Conservation (phyloP, 805 yeast species). For the Lipomyces oligophaga region DNA sequence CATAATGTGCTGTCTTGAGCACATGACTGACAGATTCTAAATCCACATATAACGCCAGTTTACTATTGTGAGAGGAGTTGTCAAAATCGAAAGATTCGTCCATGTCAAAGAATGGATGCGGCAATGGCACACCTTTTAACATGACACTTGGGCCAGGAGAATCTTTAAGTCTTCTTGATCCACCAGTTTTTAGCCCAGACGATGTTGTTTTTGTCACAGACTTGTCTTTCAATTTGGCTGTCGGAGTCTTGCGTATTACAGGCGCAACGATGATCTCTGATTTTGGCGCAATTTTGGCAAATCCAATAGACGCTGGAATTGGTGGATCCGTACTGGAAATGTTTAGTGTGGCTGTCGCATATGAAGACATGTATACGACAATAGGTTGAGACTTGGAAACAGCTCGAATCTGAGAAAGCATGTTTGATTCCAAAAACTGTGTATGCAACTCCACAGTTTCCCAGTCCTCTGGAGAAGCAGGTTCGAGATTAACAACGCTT, state of each 20-base stretch:
- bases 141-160: constrained; percentile 33
- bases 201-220: neutral
- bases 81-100: constrained; percentile 1
- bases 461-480: constrained; percentile 78
- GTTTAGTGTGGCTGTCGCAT: constrained; percentile 54
- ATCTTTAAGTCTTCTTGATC: constrained; percentile 6
- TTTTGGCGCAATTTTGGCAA: constrained; percentile 56
- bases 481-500: constrained; percentile 68
- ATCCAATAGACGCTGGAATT: constrained; percentile 32
- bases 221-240: neutral
- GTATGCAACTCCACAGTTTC: constrained; percentile 84
- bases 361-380: constrained; percentile 66
- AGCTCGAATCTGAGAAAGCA: constrained; percentile 77
- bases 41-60: constrained; percentile 46
- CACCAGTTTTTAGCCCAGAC: constrained; percentile 2
- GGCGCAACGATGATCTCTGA: constrained; percentile 81
- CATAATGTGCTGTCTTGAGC: constrained; percentile 38
- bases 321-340: constrained; percentile 48
- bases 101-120: constrained; percentile 43
- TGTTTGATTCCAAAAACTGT: constrained; percentile 63
- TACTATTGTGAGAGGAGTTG: neutral
- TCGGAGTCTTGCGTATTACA: constrained; percentile 36
- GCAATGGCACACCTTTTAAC: constrained; percentile 54
- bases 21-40: constrained; percentile 40
- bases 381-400: constrained; percentile 47